These are phyloP conservation scores for Skeletonema tropicum DNA, from an alignment of 108 stramenopile genomes.

Conservation along the genomic window DNA sequence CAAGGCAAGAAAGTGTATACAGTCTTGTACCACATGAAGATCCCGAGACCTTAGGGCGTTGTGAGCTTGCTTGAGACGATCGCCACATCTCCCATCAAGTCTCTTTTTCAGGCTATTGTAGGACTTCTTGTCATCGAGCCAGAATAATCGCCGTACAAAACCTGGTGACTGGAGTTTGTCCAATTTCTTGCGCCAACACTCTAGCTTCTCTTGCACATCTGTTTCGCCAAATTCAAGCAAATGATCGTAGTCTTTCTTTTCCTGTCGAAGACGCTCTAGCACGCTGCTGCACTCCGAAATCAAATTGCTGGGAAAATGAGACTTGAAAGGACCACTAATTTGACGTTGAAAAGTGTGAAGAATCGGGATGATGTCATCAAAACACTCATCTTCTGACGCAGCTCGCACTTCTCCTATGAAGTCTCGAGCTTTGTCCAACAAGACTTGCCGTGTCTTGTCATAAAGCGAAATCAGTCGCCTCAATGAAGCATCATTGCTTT, in stretches of 20 bases:
- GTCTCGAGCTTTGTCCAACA: slow-evolving; percentile 20
- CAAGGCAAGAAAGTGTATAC: slow-evolving; percentile 35
- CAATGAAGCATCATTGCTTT: slow-evolving; percentile 18
- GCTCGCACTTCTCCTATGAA: slow-evolving; percentile 4
- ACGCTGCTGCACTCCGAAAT: slow-evolving; percentile 21
- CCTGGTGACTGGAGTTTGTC: slow-evolving; percentile 18
- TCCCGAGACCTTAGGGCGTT: slow-evolving; percentile 42
- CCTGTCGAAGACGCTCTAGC: slow-evolving; percentile 15
- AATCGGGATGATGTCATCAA: slow-evolving; percentile 44
- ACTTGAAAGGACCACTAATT: slow-evolving; percentile 22
- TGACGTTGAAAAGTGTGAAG: slow-evolving; percentile 24
- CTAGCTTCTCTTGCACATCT: slow-evolving; percentile 24
- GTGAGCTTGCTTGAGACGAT: slow-evolving; percentile 18
- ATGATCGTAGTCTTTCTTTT: slow-evolving; percentile 30
- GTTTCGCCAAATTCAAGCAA: slow-evolving; percentile 30
- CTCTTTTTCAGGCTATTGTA: slow-evolving; percentile 23
- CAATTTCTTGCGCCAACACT: slow-evolving; percentile 22
- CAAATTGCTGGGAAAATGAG: slow-evolving; percentile 24
- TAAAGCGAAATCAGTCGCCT: slow-evolving; percentile 35
- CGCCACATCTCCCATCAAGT: slow-evolving; percentile 13
- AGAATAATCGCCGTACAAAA: not conserved
- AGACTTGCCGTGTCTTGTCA: slow-evolving; percentile 12
- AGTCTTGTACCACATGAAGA: slow-evolving; percentile 34
- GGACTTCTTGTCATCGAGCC: slow-evolving; percentile 13
- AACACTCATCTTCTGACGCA: slow-evolving; percentile 30